Evolutionary conservation across 805 yeast species (phyloP).

Genomic region (Blastobotrys robertii): DNA sequence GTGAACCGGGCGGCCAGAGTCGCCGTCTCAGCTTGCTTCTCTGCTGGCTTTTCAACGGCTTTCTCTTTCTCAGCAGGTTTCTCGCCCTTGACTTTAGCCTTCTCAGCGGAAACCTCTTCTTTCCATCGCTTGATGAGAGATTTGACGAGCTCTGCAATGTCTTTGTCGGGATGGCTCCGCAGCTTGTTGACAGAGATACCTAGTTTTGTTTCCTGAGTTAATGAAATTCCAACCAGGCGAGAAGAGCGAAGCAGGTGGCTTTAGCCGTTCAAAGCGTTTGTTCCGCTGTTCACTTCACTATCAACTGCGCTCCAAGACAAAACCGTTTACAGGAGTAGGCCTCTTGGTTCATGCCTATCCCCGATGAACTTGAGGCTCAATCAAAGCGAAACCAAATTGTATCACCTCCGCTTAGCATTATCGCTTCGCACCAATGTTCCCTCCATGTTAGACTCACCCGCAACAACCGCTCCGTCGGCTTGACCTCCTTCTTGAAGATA

Average conservation of each 20-base stretch:
- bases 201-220: slow-evolving; percentile 68
- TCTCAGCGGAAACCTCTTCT: slow-evolving; percentile 57
- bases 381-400: too few relatives aligned
- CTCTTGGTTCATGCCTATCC: too few relatives aligned
- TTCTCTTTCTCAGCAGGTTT: slow-evolving; percentile 6
- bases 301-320: too few relatives aligned
- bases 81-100: slow-evolving; percentile 21
- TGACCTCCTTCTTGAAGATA: slow-evolving; percentile 57
- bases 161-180: slow-evolving; percentile 55
- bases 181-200: slow-evolving; percentile 93
- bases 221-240: too few relatives aligned
- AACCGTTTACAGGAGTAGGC: too few relatives aligned
- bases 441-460: slow-evolving; percentile 48
- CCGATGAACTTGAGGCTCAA: too few relatives aligned
- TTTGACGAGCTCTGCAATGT: slow-evolving; percentile 59
- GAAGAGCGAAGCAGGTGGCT: too few relatives aligned
- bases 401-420: too few relatives aligned
- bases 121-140: slow-evolving; percentile 83
- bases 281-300: too few relatives aligned
- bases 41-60: slow-evolving; percentile 6
- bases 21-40: slow-evolving; percentile 14
- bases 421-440: too few relatives aligned
- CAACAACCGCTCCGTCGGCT: slow-evolving; percentile 75
- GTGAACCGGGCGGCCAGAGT: slow-evolving; percentile 31
- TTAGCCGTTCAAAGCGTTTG: too few relatives aligned